Evolutionary conservation across 2,329 filamentous ascomycete species (phyloP), one percentile per base, ranked within the genome.

Genomic region (Epichloe aotearoae): DNA sequence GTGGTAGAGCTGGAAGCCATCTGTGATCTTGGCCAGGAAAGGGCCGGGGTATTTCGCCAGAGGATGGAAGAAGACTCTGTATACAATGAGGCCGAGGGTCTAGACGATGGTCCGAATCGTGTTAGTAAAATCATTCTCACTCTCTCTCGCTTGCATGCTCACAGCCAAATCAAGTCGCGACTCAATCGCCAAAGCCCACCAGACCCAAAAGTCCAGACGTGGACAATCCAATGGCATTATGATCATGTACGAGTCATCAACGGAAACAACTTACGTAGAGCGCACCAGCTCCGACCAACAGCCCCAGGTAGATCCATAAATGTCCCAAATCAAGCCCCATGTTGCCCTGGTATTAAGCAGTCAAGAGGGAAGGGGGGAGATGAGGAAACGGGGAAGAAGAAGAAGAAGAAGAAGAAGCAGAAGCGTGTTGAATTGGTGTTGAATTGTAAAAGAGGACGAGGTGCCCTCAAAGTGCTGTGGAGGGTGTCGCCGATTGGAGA

Each of bases 1-100:
- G 57, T 88, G 82, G 64, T 86, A 90, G 33, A 84, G 75, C 62
- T 82, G 78, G 58, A 83, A 77, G 56, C 70, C 77, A 58, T 81
- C 74, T n/a, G 80, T 81, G 57, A 84, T 65, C 60, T 79, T 82
- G 52, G 78, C 80, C 41, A 83, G 61, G 46, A 82, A 67, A 0
- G 82, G 83, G 1, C 82, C 82, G 1, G 81, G 82, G 55, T 83
- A 83, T 52, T 76, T 79, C 17, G 80, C 74, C 10, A 85, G 66
- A 3, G 82, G 81, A 59, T 85, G 82, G 62, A 84, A 77, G 61
- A 73, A 80, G 52, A 83, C 57, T 50, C 79, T 71, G 60, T 84
- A 83, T 42, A 79, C 57, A 47, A 73, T 61, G 33, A 79, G 58
- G 40, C 64, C 65, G 50, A 64, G 53, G 43, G 61, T 59, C 73